Evolutionary conservation across 441 rosid species (phyloP), one percentile per base, ranked within the genome.

Genomic region (Croton setiger): DNA sequence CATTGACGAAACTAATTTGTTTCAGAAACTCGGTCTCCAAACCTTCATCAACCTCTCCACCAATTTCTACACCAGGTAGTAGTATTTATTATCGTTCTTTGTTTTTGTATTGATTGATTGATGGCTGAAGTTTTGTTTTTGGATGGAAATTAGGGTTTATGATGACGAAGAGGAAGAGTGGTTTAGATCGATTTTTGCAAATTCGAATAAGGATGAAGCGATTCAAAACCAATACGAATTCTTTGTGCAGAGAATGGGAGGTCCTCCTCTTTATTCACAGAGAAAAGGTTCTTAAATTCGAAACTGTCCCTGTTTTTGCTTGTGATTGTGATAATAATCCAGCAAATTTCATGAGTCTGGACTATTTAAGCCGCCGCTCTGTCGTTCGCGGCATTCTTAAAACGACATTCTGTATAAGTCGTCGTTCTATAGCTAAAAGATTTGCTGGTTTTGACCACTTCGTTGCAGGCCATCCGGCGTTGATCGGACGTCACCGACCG

Each of bases 241-340:
- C 83, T 89, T 93, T 60, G 91, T 86, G 63, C 94, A 91, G 83
- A 81, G 97, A 71, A 89, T 93, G 98, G 98, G 98, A 20, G 97
- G 98, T 1, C 96, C 97, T 67, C 85, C 89, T 58, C 79, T 93
- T 72, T 93, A 81, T 70, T 93, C 97, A 35, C 93, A 93, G 71
- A 79, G 98, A 61, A 93, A 81, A 87, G 98, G 98, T 93, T 41
- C 1, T 76, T n/a, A 17, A 33, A 6, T 65, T 70, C 41, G 4
- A 14, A 14, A 45, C 17, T 45, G 49, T 13, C 0, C 3, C 3
- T 48, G 8, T 4, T 48, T 48, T 48, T 15, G 52, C 52, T 15
- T 12, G 52, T 5, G n/a, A 48, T 48, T 48, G n/a, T n/a, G n/a
- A n/a, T n/a, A 39, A 39, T 39, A 27, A 27, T 27, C 31, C 31